These are phyloP conservation scores for Ananas comosus DNA, from an alignment of 176 grass and related monocot species.

Conservation along the genomic window DNA sequence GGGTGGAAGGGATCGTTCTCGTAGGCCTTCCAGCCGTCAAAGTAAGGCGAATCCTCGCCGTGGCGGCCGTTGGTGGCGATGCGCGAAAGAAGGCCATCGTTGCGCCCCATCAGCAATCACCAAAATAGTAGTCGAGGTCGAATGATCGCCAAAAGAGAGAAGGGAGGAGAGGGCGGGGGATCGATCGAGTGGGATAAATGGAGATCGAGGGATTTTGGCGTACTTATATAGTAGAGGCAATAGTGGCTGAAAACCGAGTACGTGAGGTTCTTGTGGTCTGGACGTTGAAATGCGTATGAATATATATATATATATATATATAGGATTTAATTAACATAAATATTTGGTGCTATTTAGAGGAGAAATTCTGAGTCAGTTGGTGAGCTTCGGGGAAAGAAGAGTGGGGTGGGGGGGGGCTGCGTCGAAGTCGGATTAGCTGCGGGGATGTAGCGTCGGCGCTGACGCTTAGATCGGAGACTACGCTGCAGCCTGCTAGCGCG, in stretches of 20 bases:
- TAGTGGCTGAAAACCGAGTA: too few relatives aligned
- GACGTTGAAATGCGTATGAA: too few relatives aligned
- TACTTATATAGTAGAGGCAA: too few relatives aligned
- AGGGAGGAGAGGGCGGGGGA: background rate
- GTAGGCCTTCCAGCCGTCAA: conserved; percentile 94
- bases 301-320: too few relatives aligned
- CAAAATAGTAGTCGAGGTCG: background rate
- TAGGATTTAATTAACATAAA: too few relatives aligned
- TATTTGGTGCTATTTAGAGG: too few relatives aligned
- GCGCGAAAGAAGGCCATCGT: conserved; percentile 38
- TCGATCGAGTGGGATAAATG: background rate
- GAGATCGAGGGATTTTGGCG: too few relatives aligned
- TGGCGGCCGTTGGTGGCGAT: conserved; percentile 58
- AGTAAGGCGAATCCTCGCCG: conserved; percentile 79
- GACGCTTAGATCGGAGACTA: background rate
- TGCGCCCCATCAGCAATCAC: background rate
- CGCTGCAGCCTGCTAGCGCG: background rate
- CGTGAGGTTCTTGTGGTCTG: too few relatives aligned
- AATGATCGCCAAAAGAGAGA: background rate
- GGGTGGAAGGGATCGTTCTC: conserved; percentile 58
- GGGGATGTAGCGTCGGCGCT: background rate
- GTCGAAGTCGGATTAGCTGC: too few relatives aligned
- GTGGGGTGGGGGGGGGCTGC: background rate
- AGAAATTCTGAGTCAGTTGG: background rate
- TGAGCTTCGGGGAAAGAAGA: background rate